A percentile compares a stretch with the other conserved stretches of the same genome.
phyloP scores from a whole-genome alignment of 73 alveolate genomes.

The Tetrahymena malaccensis region DNA sequence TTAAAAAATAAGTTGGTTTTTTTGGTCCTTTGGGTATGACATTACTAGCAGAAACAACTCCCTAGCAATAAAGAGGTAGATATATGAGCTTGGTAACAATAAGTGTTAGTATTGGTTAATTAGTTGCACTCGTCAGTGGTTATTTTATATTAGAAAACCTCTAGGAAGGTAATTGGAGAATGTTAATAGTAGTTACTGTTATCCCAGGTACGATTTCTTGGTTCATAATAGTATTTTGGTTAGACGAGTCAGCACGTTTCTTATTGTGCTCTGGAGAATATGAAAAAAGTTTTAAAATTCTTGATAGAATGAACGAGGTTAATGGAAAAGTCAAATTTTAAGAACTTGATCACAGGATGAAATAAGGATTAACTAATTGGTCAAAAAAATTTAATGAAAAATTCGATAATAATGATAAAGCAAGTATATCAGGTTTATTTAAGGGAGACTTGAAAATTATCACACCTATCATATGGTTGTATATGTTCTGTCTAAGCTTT shows the following conservation, averaged over 20 bases:
- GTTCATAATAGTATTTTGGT: not conserved
- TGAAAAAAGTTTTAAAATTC: conserved; percentile 1
- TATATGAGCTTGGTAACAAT: conserved; percentile 23
- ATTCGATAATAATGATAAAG: not conserved
- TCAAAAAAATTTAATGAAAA: not conserved
- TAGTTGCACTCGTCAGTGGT: conserved; percentile 17
- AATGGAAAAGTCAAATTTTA: not conserved
- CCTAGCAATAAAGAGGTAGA: conserved; percentile 11
- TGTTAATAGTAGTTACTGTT: not conserved
- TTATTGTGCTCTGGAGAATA: conserved; percentile 2
- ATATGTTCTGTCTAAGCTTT: conserved; percentile 14
- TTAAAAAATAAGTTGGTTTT: conserved; percentile 13
- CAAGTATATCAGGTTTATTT: conserved; percentile 7
- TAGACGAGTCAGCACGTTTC: conserved; percentile 27
- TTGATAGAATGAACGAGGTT: not conserved
- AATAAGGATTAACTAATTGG: conserved; percentile 8
- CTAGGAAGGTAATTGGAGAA: conserved; percentile 30
- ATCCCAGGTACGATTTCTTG: conserved; percentile 27
- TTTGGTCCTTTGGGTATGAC: conserved; percentile 39
- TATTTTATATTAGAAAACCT: conserved; percentile 5
- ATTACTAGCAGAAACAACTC: conserved; percentile 19
- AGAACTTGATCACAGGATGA: conserved; percentile 10
- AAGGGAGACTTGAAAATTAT: conserved; percentile 6
- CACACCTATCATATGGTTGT: conserved; percentile 16
- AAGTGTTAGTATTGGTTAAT: conserved; percentile 24